phyloP scores from a whole-genome alignment of 345 rosid genomes.

The Streptanthus diversifolius region DNA sequence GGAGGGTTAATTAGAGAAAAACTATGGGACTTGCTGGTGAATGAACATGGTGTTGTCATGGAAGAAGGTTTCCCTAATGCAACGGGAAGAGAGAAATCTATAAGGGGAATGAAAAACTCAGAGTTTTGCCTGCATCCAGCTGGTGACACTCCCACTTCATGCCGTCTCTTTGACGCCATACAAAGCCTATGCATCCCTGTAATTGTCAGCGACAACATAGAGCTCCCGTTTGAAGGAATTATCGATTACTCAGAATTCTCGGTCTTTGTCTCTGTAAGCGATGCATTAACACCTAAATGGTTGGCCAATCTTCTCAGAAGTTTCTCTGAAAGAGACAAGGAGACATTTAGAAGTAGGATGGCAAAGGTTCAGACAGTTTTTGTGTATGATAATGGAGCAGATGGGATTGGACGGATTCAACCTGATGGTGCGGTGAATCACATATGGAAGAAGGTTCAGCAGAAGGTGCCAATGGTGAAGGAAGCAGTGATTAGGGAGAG shows the following conservation, averaged over 20 bases:
- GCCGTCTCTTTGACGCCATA: conserved; percentile 92
- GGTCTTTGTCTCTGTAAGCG: conserved; percentile 60
- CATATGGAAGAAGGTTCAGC: conserved; percentile 76
- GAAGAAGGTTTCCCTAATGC: conserved; percentile 99
- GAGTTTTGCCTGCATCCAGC: conserved; percentile 97
- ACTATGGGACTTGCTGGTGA: conserved; percentile 76
- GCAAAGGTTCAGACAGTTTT: conserved; percentile 57
- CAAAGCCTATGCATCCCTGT: conserved; percentile 95
- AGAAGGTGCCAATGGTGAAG: conserved; percentile 68
- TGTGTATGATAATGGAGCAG: conserved; percentile 59
- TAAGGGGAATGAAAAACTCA: conserved; percentile 82
- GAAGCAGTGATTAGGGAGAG: conserved; percentile 67
- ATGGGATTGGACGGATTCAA: conserved; percentile 70
- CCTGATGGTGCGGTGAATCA: conserved; percentile 79
- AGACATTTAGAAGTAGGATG: conserved; percentile 52
- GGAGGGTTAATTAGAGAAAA: conserved; percentile 84
- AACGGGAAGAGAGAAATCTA: conserved; percentile 86
- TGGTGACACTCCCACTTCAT: conserved; percentile 95
- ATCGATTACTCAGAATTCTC: conserved; percentile 73
- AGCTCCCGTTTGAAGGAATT: conserved; percentile 90
- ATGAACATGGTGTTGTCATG: conserved; percentile 54
- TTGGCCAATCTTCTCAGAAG: conserved; percentile 56
- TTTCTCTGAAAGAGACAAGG: conserved; percentile 49
- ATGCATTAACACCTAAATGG: conserved; percentile 77
- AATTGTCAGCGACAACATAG: conserved; percentile 77